Evolutionary conservation across 2,329 filamentous ascomycete species (phyloP).

Genomic region (Talaromyces sp.): DNA sequence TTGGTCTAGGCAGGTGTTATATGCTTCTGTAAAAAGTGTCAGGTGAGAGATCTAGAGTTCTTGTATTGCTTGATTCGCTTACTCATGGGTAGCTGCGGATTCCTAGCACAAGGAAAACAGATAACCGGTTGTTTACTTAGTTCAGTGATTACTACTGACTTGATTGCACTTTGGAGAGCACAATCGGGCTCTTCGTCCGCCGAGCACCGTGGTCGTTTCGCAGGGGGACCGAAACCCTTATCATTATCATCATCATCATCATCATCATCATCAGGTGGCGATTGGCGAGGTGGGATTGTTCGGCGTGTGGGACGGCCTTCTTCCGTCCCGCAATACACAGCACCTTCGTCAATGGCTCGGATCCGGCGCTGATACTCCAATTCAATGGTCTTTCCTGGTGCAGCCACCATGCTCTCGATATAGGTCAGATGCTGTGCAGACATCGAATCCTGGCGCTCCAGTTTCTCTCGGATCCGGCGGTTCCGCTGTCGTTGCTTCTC

Average conservation of each 20-base stretch:
- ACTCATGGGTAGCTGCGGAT: background rate
- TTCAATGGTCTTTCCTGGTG: no score
- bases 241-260: background rate
- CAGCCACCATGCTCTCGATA: no score
- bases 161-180: background rate
- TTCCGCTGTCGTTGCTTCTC: no score
- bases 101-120: background rate
- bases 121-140: background rate
- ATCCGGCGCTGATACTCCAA: background rate
- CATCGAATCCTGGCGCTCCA: no score
- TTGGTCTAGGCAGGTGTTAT: background rate
- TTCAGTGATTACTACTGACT: background rate
- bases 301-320: background rate
- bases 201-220: background rate
- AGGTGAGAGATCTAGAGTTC: background rate
- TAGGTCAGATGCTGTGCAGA: no score
- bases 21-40: background rate
- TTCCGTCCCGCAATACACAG: background rate
- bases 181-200: background rate
- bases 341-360: background rate
- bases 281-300: background rate
- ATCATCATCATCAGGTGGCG: background rate
- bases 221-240: background rate
- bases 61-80: background rate
- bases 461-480: no score